phyloP scores from a whole-genome alignment of 495 filamentous ascomycete genomes.

The Daldinia vernicosa region DNA sequence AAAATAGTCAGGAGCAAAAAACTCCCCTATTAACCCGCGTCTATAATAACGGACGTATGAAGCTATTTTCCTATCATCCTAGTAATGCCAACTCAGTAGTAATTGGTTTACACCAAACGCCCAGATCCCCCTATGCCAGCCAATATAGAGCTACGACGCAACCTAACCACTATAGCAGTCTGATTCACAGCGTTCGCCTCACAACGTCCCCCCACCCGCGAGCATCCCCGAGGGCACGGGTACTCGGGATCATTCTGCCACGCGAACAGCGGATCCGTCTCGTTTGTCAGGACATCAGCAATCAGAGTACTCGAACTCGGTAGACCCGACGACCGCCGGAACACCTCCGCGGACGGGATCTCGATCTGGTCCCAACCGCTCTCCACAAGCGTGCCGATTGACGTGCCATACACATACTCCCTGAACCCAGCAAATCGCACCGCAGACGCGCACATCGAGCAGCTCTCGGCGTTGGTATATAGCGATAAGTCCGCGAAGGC shows the following conservation, averaged over 20 bases:
- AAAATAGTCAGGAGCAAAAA: not conserved
- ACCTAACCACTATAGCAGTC: not conserved
- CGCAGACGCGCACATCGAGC: slow-evolving; percentile 67
- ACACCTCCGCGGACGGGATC: slow-evolving; percentile 57
- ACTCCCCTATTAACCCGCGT: not conserved
- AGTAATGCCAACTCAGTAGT: not conserved
- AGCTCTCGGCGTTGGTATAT: slow-evolving; percentile 67
- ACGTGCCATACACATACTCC: slow-evolving; percentile 64
- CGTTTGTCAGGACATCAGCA: slow-evolving; percentile 55
- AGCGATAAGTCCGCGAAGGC: slow-evolving; percentile 58
- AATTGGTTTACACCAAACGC: not conserved
- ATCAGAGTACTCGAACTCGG: slow-evolving; percentile 49
- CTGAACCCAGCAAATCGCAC: slow-evolving; percentile 64
- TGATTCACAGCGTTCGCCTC: not conserved
- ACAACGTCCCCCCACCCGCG: slow-evolving; percentile 35
- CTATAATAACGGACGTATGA: not conserved
- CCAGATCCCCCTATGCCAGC: not conserved
- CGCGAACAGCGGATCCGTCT: slow-evolving; percentile 61
- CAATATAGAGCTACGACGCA: not conserved
- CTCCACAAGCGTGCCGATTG: slow-evolving; percentile 54
- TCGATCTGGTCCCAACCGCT: slow-evolving; percentile 62
- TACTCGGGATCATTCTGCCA: slow-evolving; percentile 60
- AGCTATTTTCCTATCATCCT: not conserved
- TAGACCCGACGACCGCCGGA: slow-evolving; percentile 53
- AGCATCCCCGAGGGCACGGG: slow-evolving; percentile 59